Evolutionary conservation across 352 stramenopile species (phyloP).

Genomic region (Globisporangium okanoganense): DNA sequence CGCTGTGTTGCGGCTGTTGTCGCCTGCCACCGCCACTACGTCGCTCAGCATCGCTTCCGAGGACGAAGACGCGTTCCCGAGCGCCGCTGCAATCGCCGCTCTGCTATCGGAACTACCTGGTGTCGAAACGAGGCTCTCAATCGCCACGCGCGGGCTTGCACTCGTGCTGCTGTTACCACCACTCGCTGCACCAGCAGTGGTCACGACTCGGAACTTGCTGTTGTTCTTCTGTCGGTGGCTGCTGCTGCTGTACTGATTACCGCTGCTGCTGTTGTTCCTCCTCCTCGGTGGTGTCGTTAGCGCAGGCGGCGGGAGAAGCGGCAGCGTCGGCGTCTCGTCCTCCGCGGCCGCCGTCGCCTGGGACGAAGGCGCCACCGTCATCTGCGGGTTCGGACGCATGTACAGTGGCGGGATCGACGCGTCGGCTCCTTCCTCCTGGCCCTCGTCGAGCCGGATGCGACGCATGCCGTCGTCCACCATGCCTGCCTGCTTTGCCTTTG

Average conservation of each 20-base stretch:
- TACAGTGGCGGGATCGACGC: conserved; percentile 5
- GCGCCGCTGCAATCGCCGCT: conserved; percentile 7
- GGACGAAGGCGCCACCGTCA: neutral
- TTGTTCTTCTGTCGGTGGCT: conserved; percentile 3
- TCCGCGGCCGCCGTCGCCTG: neutral
- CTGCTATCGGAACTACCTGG: neutral
- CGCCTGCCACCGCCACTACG: neutral
- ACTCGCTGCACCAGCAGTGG: neutral
- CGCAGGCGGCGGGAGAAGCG: conserved; percentile 1
- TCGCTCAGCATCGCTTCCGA: conserved; percentile 1
- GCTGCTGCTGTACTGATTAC: neutral
- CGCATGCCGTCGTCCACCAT: conserved; percentile 15
- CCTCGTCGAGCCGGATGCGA: conserved; percentile 13
- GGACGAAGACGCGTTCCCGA: conserved; percentile 3
- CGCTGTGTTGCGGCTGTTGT: conserved; percentile 14
- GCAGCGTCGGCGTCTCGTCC: neutral
- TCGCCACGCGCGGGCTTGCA: conserved; percentile 3
- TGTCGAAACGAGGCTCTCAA: neutral
- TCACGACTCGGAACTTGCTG: neutral
- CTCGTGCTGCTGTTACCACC: neutral
- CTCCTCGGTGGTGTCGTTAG: conserved; percentile 9
- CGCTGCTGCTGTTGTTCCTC: conserved; percentile 1
- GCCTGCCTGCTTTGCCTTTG: conserved; percentile 4
- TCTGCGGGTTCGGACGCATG: neutral
- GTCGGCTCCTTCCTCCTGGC: conserved; percentile 6